Base-by-base conservation (phyloP, 2,329 filamentous ascomycete species). In the Clarireedia homoeocarpa region DNA sequence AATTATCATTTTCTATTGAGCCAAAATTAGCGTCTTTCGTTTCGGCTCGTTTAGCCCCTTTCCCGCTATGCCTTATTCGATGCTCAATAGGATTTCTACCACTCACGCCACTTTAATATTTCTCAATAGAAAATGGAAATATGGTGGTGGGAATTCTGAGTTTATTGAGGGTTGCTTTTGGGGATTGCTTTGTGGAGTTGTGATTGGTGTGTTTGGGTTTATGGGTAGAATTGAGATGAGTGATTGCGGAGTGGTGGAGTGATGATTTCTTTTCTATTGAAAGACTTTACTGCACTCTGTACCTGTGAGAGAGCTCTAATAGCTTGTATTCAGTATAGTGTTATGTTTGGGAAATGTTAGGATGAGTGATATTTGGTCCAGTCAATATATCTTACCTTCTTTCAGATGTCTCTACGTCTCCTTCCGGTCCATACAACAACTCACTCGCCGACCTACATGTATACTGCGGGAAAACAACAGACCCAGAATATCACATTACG, bases 31-130 rank as follows among this genome's bases (percentile, higher is more conserved):
- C n/a, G 48, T 39, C 40, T 46, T 46, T 45, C 51, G 49, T 51
- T 34, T 56, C 53, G 48, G 45, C 27, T 54, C 17, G 39, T 40
- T 14, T n/a, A 40, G 14, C 47, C 26, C 54, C 53, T 56, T 56
- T 56, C 54, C 38, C 24, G 17, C 50, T 52, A 45, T 50, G 47
- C 57, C 59, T 56, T 58, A 27, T 54, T 44, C 7, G 34, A 12
- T 47, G 54, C 49, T 51, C 49, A 51, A 53, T 51, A 53, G 24
- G 10, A 27, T 15, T 26, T 34, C 27, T 26, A 36, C 26, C 5
- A 15, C n/a, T 40, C 17, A 15, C 45, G 23, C 17, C 27, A 30
- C 24, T 30, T n/a, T 26, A 1, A 15, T 1, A 10, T 17, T 30
- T 9, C 27, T 51, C 27, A 55, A 46, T 55, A 46, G 45, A 26